Evolutionary conservation across 192 early-diverging fungal genomes (phyloP), one percentile per base, ranked within the genome.

Genomic region (Glomus cerebriforme): DNA sequence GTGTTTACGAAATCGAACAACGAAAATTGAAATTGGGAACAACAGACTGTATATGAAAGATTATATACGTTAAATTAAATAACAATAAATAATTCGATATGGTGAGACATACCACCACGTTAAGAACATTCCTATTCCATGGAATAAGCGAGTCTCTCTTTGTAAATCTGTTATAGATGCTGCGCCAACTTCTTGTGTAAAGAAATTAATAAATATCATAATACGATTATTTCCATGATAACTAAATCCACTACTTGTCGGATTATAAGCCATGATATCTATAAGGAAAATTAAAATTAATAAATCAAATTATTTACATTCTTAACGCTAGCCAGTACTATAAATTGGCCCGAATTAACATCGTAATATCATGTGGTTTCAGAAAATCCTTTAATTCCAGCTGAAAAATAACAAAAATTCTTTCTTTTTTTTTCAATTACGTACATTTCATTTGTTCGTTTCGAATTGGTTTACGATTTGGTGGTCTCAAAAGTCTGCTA

Each of bases 51-150:
- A 26, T 35, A n/a, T n/a, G n/a, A n/a, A n/a, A n/a, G n/a, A n/a
- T n/a, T n/a, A n/a, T n/a, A n/a, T n/a, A n/a, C n/a, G n/a, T n/a
- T n/a, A 39, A 39, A 39, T 12, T 43, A 5, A 43, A 43, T 43
- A 12, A 39, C 9, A 10, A 39, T 39, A 39, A 39, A 9, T 9
- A 39, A 39, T 39, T 39, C 2, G n/a, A 13, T 27, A 75, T 10
- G 60, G 31, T 7, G 9, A 75, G 15, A 76, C 32, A 10, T 76
- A 76, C 74, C 65, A 37, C 77, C 67, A 79, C 10, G 65, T 35
- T 32, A 79, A 39, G 29, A 79, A 69, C 77, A 79, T 79, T 66
- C 77, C 77, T 32, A 69, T 29, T 24, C 77, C 77, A 66, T 79
- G 77, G 17, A 32, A 13, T 6, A 72, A 39, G 22, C 66, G 69